Evolutionary conservation across 2,329 filamentous ascomycete genomes (phyloP), one percentile per base, ranked within the genome.

Genomic region (Colletotrichum liaoningense): DNA sequence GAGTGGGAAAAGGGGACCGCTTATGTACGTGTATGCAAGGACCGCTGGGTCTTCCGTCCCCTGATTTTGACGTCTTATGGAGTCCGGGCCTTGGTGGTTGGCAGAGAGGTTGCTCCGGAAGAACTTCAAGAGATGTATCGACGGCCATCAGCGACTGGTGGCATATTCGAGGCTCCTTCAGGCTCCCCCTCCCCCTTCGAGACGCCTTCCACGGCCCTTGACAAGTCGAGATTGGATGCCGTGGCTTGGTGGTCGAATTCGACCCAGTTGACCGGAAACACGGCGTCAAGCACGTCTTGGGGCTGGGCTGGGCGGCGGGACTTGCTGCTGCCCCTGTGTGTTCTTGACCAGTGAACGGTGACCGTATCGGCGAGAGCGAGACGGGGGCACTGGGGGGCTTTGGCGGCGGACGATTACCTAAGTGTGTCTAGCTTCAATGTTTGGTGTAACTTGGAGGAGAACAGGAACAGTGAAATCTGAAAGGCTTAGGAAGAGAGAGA

Each of bases 271-370:
- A 26, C 52, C 70, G 66, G 70, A 64, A 69, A 49, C 30, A 64
- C 70, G 70, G 66, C 66, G 70, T 69, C 55, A 38, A 73, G 49
- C 38, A 54, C 28, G 58, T 63, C 65, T 72, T 72, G 58, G 69
- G 26, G 46, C 55, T 72, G 46, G 55, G 66, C 66, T 69, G 42
- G 42, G 42, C 5, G 66, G 70, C 66, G 54, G 59, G 42, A 60
- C 28, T 1, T 24, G 49, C 8, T 49, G 38, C 19, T 9, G 42
- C 22, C 19, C 19, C 6, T 22, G 8, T 9, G 42, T 49, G 42
- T n/a, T 49, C 19, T 11, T 62, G 22, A 46, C 58, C 58, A 62
- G 38, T 62, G 35, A 46, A 26, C 24, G n/a, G 35, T 46, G 33
- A 35, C 5, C 33, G 19, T 38, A 12, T 38, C 57, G 58, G 35